Evolutionary conservation across 805 yeast species (phyloP), one percentile per base, ranked within the genome.

Genomic region (Hanseniaspora meyeri): DNA sequence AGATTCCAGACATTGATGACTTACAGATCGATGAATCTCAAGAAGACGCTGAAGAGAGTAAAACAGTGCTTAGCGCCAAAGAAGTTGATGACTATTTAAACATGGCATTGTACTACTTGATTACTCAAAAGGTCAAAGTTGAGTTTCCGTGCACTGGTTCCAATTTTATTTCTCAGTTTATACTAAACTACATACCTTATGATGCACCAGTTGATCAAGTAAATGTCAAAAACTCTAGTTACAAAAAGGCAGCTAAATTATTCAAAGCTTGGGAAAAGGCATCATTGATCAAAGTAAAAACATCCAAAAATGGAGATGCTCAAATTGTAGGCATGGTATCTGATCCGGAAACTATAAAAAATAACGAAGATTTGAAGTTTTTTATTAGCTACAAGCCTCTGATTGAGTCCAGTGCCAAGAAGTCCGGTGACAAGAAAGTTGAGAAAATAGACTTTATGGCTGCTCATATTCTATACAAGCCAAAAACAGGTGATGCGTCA

Each of bases 171-270:
- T 77, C 93, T 0, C 77, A 75, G 46, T 81, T 82, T 62, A 71
- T 90, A 14, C 74, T 82, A 59, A 78, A 78, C 51, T 87, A 88
- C 68, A 68, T 91, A n/a, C 95, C 96, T 0, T 32, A 47, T 24
- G 49, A 47, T n/a, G 27, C 50, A 4, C 51, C 56, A 16, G 74
- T 78, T 0, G 76, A 85, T 55, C 83, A 81, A 62, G 77, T 82
- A 42, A 82, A 78, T 61, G 77, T 85, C 58, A 90, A 89, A 68
- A 84, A 81, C 64, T 82, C 96, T 0, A 79, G 89, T 2, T 91
- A 95, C 95, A 89, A 86, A 68, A 91, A 91, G 65, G 80, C 91
- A 4, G 77, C 89, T 14, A 90, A 89, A 66, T 88, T 83, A 64
- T 70, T 91, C 55, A 91, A 88, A 65, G 82, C 85, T 7, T 87